phyloP scores from a whole-genome alignment of 768 basidiomycete species.

The Lactarius psammicola region DNA sequence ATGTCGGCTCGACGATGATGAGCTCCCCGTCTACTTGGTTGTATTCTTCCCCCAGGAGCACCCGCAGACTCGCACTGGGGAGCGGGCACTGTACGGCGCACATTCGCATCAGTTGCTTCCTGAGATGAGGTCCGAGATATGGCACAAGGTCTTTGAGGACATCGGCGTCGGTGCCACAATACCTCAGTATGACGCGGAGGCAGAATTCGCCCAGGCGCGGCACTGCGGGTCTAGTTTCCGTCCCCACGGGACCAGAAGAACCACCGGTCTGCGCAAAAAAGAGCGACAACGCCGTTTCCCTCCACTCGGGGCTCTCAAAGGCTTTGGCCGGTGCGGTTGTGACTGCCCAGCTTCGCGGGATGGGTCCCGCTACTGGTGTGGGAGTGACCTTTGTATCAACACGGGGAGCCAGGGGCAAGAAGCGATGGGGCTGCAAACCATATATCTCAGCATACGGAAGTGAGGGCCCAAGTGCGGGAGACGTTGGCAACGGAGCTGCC shows the following conservation, averaged over 20 bases:
- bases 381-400: slow-evolving; percentile 3
- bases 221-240: slow-evolving; percentile 31
- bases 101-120: slow-evolving; percentile 56
- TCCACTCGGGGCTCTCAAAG: slow-evolving; percentile 44
- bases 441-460: slow-evolving; percentile 27
- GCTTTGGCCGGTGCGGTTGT: slow-evolving; percentile 34
- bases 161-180: slow-evolving; percentile 41
- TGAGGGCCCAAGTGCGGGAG: slow-evolving; percentile 10
- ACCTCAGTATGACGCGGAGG: slow-evolving; percentile 46
- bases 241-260: slow-evolving; percentile 21
- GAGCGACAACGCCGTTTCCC: slow-evolving; percentile 54
- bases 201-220: slow-evolving; percentile 60
- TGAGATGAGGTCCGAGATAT: slow-evolving; percentile 57
- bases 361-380: slow-evolving; percentile 29
- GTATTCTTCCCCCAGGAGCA: slow-evolving; percentile 48
- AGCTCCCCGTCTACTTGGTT: slow-evolving; percentile 60
- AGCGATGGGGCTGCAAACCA: slow-evolving; percentile 15
- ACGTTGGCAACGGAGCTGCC: neutral
- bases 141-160: slow-evolving; percentile 45
- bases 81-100: slow-evolving; percentile 59
- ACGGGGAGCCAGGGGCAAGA: slow-evolving; percentile 1
- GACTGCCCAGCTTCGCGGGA: slow-evolving; percentile 57
- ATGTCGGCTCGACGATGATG: slow-evolving; percentile 57
- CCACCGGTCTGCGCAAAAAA: slow-evolving; percentile 40
- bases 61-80: slow-evolving; percentile 46